phyloP scores from a whole-genome alignment of 345 rosid genomes.

The Camelina laxa region DNA sequence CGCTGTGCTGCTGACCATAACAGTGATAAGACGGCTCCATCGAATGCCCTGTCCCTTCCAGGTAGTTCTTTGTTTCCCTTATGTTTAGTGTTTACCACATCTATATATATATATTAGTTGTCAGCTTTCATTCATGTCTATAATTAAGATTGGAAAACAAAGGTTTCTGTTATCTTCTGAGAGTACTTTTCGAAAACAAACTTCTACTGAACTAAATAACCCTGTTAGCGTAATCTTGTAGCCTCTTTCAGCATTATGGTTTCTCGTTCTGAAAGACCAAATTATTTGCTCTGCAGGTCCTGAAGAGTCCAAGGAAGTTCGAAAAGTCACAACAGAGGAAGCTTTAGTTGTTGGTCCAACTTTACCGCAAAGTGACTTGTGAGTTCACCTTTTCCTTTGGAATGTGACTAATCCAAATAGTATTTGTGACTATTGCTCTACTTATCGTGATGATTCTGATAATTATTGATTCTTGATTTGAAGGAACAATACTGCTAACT shows the following conservation, averaged over 20 bases:
- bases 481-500: slow-evolving; percentile 58
- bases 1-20: slow-evolving; percentile 39
- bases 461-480: not conserved
- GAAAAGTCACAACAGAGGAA: slow-evolving; percentile 56
- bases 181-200: not conserved
- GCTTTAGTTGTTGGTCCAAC: slow-evolving; percentile 79
- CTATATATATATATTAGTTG: slow-evolving; percentile 2
- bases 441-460: slow-evolving; percentile 20
- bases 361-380: slow-evolving; percentile 57
- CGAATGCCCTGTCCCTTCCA: slow-evolving; percentile 66
- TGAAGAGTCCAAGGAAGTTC: slow-evolving; percentile 51
- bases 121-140: not conserved
- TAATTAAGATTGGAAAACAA: not conserved
- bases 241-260: not conserved
- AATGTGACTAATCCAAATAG: not conserved
- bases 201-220: not conserved
- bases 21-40: slow-evolving; percentile 49
- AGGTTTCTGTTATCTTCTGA: not conserved
- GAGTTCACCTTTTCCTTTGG: slow-evolving; percentile 42
- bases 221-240: not conserved
- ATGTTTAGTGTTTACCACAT: not conserved
- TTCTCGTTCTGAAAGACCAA: slow-evolving; percentile 12
- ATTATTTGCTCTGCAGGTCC: slow-evolving; percentile 54
- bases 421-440: not conserved
- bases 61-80: slow-evolving; percentile 4